Base-by-base conservation (phyloP, 1,284 basidiomycete genomes). In the Omphalotus olearius region DNA sequence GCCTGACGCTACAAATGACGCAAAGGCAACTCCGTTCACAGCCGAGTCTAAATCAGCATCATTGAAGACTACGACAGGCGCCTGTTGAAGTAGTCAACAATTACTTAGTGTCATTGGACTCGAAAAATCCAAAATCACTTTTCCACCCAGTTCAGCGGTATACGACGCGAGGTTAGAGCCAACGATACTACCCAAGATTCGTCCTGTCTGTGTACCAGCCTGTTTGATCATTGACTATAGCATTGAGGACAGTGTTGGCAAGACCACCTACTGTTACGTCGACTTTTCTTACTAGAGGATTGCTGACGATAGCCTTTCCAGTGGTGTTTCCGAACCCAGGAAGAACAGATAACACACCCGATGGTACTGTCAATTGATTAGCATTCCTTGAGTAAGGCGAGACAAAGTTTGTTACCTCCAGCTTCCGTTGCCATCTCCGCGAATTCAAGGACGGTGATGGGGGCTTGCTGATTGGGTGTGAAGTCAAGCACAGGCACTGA, bases 91-190 rank as follows among this genome's bases (percentile, higher is more conserved):
- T 26, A 20, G 14, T 47, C 20, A n/a, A n/a, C n/a, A n/a, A 45
- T 16, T 33, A 23, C 43, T 45, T 44, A 46, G 45, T 23, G 35
- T 10, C 11, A 48, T 30, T 18, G 38, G n/a, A 43, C 9, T 13
- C 20, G 51, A n/a, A 30, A 17, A 6, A 28, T 46, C 18, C 23
- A 13, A 18, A 33, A 51, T 65, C 41, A 82, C 87, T 73, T 91
- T 91, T 38, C 89, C 89, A 36, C 89, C 90, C 2, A 92, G 70
- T 60, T 92, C 89, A 0, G 90, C 89, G 1, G 89, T 91, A 62
- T 78, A 91, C 7, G 79, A 69, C 2, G 84, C 82, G 6, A 92
- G 64, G 62, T 91, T 90, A 16, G 70, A 64, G 36, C 90, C 89
- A 4, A 85, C 88, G 17, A 84, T 75, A 45, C 76, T 74, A 20